Evolutionary conservation across 768 basidiomycete genomes (phyloP).

Genomic region (Cytidiella melzeri): DNA sequence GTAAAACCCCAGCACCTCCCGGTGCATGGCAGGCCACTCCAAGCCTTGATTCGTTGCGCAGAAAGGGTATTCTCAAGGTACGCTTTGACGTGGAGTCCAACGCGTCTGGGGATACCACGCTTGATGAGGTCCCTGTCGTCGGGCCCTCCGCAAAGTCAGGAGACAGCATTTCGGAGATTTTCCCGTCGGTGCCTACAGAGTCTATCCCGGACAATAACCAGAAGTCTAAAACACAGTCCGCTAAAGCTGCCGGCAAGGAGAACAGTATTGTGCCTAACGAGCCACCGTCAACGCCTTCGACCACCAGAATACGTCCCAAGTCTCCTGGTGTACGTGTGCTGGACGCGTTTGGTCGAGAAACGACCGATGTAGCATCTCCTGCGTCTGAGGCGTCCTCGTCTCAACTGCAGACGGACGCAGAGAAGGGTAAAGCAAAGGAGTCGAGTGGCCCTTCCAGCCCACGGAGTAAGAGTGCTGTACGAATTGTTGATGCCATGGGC

Average conservation of each 20-base stretch:
- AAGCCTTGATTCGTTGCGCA: slow-evolving; percentile 24
- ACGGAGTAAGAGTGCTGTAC: slow-evolving; percentile 38
- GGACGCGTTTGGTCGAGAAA: slow-evolving; percentile 62
- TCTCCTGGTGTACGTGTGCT: slow-evolving; percentile 53
- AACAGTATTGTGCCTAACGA: not conserved
- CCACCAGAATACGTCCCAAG: slow-evolving; percentile 36
- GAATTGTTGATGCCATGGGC: slow-evolving; percentile 68
- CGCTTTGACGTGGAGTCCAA: slow-evolving; percentile 54
- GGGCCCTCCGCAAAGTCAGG: not conserved
- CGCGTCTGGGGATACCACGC: slow-evolving; percentile 16
- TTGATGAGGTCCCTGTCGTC: slow-evolving; percentile 12
- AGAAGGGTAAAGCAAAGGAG: slow-evolving; percentile 9
- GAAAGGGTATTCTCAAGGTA: slow-evolving; percentile 63
- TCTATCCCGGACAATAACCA: not conserved
- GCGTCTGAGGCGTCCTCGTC: not conserved
- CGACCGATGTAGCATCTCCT: slow-evolving; percentile 5
- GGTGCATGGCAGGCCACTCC: slow-evolving; percentile 49
- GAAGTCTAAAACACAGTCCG: not conserved
- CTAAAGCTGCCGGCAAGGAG: not conserved
- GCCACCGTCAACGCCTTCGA: slow-evolving; percentile 20
- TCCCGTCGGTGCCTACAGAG: slow-evolving; percentile 5
- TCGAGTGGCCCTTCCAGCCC: slow-evolving; percentile 15
- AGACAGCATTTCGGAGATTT: slow-evolving; percentile 13
- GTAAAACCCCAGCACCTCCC: slow-evolving; percentile 41
- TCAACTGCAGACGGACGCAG: slow-evolving; percentile 16